A percentile compares a stretch with the other conserved stretches of the same genome.
Evolutionary conservation across 306 rosid genomes (phyloP).

Genomic region (Carpinus viminea): DNA sequence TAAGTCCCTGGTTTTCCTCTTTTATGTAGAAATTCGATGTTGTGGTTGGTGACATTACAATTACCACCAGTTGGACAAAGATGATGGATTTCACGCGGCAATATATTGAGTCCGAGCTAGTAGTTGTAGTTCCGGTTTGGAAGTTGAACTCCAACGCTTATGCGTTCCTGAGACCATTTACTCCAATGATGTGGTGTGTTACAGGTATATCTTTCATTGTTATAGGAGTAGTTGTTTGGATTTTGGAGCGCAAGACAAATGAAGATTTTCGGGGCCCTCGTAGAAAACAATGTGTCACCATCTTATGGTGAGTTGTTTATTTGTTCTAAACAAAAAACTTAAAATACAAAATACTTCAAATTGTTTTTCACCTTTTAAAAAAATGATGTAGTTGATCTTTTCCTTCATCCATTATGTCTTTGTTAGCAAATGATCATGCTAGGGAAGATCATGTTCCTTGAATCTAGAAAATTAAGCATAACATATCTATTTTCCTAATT

Average conservation of each 20-base stretch:
- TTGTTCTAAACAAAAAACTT: too few species aligned
- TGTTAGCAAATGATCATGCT: too few species aligned
- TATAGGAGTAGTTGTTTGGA: conserved; percentile 86
- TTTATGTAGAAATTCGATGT: conserved; percentile 65
- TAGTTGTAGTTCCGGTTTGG: conserved; percentile 71
- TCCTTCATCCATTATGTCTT: too few species aligned
- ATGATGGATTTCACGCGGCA: conserved; percentile 94
- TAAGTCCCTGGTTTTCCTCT: conserved; percentile 29
- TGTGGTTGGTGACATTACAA: conserved; percentile 85
- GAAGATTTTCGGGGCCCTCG: conserved; percentile 95
- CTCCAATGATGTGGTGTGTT: conserved; percentile 68
- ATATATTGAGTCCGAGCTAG: conserved; percentile 81
- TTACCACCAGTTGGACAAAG: conserved; percentile 72
- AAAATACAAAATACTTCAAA: too few species aligned
- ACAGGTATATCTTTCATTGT: conserved; percentile 69
- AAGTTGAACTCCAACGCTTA: conserved; percentile 58
- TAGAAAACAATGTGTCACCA: conserved; percentile 61
- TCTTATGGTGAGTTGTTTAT: conserved; percentile 55
- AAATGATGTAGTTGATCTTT: too few species aligned
- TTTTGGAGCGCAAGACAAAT: conserved; percentile 84
- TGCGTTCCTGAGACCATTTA: conserved; percentile 88
- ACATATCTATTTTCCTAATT: background rate
- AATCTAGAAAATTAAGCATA: too few species aligned
- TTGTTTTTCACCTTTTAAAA: too few species aligned
- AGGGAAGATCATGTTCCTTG: too few species aligned